Percentiles rank a stretch among this genome's conserved stretches.
These are phyloP conservation scores for Ilyonectria destructans DNA, from an alignment of 2,329 filamentous ascomycete species.

Conservation along the genomic window DNA sequence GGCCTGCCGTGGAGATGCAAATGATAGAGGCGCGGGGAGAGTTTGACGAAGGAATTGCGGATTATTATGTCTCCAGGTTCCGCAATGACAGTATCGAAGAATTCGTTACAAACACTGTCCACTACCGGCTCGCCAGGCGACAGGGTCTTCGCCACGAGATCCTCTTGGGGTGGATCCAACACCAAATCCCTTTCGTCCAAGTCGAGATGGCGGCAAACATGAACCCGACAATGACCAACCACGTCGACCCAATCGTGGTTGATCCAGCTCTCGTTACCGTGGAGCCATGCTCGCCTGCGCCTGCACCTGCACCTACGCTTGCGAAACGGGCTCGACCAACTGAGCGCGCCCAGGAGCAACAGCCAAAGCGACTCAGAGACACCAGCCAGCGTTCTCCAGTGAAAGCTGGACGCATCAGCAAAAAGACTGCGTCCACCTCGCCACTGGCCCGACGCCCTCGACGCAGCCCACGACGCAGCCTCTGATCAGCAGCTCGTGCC, in stretches of 20 bases:
- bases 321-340: background rate
- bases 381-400: background rate
- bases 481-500: no score
- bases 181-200: conserved; percentile 41
- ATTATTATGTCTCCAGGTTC: conserved; percentile 31
- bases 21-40: conserved; percentile 32
- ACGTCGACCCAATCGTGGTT: conserved; percentile 1
- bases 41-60: conserved; percentile 35
- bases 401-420: background rate
- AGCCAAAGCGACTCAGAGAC: conserved; percentile 2
- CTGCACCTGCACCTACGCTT: background rate
- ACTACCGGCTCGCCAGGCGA: conserved; percentile 34
- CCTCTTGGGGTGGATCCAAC: conserved; percentile 40
- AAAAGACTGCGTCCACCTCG: background rate
- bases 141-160: conserved; percentile 37
- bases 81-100: conserved; percentile 29
- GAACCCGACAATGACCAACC: background rate
- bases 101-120: conserved; percentile 26
- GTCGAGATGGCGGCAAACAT: conserved; percentile 24
- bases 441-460: no score
- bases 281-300: background rate
- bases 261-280: conserved; percentile 8
- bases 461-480: no score
- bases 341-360: background rate
- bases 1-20: conserved; percentile 27